Evolutionary conservation across 2,329 filamentous ascomycete genomes (phyloP).

Genomic region (Xylaria sp.): DNA sequence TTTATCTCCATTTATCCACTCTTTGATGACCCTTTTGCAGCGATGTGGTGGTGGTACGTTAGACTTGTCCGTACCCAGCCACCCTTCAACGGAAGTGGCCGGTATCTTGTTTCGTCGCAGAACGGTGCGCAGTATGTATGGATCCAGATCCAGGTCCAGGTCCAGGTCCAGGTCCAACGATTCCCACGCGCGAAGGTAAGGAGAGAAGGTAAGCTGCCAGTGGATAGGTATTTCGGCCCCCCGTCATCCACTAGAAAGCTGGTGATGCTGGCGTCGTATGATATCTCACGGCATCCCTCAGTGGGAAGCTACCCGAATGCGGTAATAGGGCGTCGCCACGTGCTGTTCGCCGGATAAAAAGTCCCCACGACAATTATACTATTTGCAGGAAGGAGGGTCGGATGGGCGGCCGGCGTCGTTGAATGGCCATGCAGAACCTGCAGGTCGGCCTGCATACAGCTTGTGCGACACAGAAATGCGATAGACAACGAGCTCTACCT

Average conservation of each 20-base stretch:
- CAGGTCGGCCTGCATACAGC: constrained; percentile 20
- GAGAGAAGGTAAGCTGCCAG: background rate
- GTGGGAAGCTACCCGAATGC: constrained; percentile 18
- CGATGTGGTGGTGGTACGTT: constrained; percentile 36
- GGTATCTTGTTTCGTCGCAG: constrained; percentile 35
- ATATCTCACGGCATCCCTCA: constrained; percentile 1
- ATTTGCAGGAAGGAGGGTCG: constrained; percentile 4
- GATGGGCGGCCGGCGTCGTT: constrained; percentile 4
- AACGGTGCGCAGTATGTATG: background rate
- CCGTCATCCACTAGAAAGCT: background rate
- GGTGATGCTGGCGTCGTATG: constrained; percentile 3
- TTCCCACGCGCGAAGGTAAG: background rate
- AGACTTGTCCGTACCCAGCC: constrained; percentile 32
- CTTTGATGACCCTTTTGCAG: constrained; percentile 36
- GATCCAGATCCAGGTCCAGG: background rate
- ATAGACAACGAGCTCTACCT: constrained; percentile 6
- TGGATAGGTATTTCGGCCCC: constrained; percentile 6
- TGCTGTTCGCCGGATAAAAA: constrained; percentile 24
- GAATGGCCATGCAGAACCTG: constrained; percentile 24
- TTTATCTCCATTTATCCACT: constrained; percentile 32
- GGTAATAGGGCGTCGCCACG: constrained; percentile 19
- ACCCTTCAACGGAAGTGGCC: constrained; percentile 36
- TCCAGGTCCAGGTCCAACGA: background rate
- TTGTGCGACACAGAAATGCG: constrained; percentile 21
- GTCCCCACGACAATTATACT: constrained; percentile 22